A percentile compares a stretch with the other conserved stretches of the same genome.
phyloP scores from a whole-genome alignment of 768 basidiomycete species.

The Macrolepiota fuliginosa region DNA sequence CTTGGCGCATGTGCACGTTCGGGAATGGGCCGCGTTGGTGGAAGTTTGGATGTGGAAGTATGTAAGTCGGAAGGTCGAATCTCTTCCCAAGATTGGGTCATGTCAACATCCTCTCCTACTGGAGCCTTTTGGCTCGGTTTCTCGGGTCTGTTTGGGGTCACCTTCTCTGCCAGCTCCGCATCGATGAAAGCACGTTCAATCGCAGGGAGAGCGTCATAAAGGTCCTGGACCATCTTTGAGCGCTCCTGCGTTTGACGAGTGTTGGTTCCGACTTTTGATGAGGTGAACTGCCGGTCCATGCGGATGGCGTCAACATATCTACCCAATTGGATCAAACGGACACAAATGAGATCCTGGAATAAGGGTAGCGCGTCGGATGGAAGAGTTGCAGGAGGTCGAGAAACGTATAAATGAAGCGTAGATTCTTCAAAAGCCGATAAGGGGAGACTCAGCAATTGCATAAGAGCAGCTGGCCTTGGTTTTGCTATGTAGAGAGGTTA shows the following conservation, averaged over 20 bases:
- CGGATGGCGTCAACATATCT: constrained; percentile 72
- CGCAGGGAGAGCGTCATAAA: constrained; percentile 60
- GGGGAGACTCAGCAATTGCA: constrained; percentile 62
- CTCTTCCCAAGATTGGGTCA: constrained; percentile 70
- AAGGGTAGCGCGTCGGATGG: constrained; percentile 49
- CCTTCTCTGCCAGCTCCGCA: constrained; percentile 41
- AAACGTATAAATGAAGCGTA: constrained; percentile 54
- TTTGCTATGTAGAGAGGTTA: constrained; percentile 38
- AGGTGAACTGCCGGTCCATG: constrained; percentile 62
- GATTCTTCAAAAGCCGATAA: constrained; percentile 64
- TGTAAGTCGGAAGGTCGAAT: constrained; percentile 30
- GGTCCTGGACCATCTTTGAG: constrained; percentile 66
- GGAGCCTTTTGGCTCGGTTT: not conserved
- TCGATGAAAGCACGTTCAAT: constrained; percentile 66
- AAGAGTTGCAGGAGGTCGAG: constrained; percentile 49
- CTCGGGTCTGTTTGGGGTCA: constrained; percentile 2
- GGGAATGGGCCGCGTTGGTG: constrained; percentile 21
- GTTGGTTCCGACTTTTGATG: constrained; percentile 37
- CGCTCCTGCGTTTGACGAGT: constrained; percentile 48
- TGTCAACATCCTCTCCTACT: constrained; percentile 21
- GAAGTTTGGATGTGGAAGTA: constrained; percentile 24
- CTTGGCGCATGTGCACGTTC: constrained; percentile 32
- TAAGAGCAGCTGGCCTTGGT: constrained; percentile 56
- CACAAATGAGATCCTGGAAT: constrained; percentile 76
- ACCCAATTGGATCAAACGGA: constrained; percentile 73